These are phyloP conservation scores for Leucosporidium scottii DNA, from an alignment of 768 basidiomycete species.

Conservation along the genomic window DNA sequence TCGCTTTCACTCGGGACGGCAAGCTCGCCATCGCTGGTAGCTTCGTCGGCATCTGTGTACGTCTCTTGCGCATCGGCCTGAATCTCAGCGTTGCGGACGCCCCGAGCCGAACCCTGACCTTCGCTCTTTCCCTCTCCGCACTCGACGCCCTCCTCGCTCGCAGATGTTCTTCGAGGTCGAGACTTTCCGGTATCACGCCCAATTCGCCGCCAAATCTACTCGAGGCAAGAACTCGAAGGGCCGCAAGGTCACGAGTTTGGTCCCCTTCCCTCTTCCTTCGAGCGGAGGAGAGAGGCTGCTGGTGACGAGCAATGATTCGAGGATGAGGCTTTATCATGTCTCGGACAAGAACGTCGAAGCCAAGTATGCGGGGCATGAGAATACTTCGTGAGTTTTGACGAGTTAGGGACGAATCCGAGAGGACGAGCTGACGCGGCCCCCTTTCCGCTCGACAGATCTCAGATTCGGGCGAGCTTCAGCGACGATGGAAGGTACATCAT, in stretches of 20 bases:
- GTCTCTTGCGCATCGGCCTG: neutral
- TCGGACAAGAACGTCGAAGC: constrained; percentile 29
- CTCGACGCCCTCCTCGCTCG: neutral
- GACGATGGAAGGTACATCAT: constrained; percentile 37
- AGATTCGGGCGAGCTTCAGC: constrained; percentile 33
- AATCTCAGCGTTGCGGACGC: neutral
- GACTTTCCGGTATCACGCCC: constrained; percentile 25
- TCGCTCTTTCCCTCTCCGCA: neutral
- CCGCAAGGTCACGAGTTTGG: constrained; percentile 37
- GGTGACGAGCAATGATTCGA: constrained; percentile 38
- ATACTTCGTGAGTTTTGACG: constrained; percentile 23
- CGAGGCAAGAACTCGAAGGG: constrained; percentile 38
- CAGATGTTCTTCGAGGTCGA: constrained; percentile 35
- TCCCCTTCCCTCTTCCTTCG: constrained; percentile 20
- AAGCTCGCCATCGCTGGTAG: constrained; percentile 32
- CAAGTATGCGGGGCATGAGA: constrained; percentile 38
- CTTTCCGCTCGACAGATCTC: constrained; percentile 4
- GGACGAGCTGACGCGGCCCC: neutral
- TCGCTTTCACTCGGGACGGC: constrained; percentile 37
- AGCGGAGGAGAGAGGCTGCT: constrained; percentile 32
- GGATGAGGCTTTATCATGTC: constrained; percentile 35
- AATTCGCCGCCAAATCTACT: constrained; percentile 25
- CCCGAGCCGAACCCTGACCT: no score
- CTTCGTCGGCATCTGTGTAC: constrained; percentile 33
- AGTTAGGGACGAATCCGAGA: neutral